phyloP scores from a whole-genome alignment of 805 yeast genomes.

The Yamadazyma laniorum region DNA sequence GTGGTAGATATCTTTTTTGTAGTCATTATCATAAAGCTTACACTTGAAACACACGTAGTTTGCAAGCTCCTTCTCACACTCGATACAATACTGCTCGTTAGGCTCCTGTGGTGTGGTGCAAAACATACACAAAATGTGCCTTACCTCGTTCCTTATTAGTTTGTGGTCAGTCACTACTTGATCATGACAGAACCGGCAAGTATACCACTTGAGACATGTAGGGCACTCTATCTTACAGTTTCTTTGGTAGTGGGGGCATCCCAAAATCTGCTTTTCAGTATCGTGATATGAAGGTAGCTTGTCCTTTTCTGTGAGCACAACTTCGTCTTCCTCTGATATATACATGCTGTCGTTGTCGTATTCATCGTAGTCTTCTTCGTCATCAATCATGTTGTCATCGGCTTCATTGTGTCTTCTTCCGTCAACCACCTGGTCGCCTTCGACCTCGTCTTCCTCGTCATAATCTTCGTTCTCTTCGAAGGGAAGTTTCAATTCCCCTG shows the following conservation, averaged over 20 bases:
- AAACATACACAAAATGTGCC: constrained; percentile 75
- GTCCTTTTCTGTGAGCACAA: constrained; percentile 48
- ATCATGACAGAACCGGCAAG: constrained; percentile 88
- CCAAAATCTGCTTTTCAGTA: constrained; percentile 46
- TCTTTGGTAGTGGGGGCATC: constrained; percentile 82
- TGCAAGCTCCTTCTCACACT: constrained; percentile 68
- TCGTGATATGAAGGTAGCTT: constrained; percentile 48
- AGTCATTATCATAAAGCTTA: constrained; percentile 79
- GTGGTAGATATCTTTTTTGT: constrained; percentile 78
- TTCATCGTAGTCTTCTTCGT: not conserved
- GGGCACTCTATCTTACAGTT: constrained; percentile 83
- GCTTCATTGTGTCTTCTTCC: too few relatives aligned
- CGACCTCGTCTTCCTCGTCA: not conserved
- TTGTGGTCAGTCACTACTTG: constrained; percentile 57
- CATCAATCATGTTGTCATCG: not conserved
- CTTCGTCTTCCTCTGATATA: constrained; percentile 29
- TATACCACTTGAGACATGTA: constrained; percentile 68
- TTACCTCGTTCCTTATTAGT: constrained; percentile 52
- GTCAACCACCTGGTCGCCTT: not conserved
- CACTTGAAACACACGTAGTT: constrained; percentile 76
- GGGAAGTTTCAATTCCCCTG: constrained; percentile 4
- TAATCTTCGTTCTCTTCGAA: constrained; percentile 7
- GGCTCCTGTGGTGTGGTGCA: constrained; percentile 79
- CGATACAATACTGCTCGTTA: constrained; percentile 57
- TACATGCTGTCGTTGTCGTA: constrained; percentile 7